These are phyloP conservation scores for Claviceps sp. DNA, from an alignment of 2,329 filamentous ascomycete species.

Conservation along the genomic window DNA sequence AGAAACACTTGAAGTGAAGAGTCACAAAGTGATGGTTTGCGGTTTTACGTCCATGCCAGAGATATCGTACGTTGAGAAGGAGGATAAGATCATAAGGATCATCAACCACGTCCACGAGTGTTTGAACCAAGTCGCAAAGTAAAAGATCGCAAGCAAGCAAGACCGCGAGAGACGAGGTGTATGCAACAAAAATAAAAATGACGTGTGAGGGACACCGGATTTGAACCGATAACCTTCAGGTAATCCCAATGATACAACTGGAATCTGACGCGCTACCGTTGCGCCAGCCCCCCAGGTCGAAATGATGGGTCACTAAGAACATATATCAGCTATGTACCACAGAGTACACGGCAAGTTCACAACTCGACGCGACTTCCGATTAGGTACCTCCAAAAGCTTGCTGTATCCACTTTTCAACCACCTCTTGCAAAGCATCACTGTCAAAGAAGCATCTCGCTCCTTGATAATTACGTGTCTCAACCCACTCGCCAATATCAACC, in stretches of 20 bases:
- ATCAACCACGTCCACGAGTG: too few species aligned
- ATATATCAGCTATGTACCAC: too few species aligned
- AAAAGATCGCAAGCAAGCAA: too few species aligned
- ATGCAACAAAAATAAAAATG: too few species aligned
- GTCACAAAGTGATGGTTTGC: not conserved
- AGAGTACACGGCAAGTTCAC: too few species aligned
- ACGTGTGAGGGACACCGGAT: constrained; percentile 7
- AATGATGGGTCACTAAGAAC: rapidly evolving
- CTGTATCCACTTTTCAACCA: not conserved
- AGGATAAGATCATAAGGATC: too few species aligned
- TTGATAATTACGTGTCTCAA: not conserved
- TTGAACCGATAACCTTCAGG: constrained; percentile 8
- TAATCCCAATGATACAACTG: not conserved
- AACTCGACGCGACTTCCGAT: too few species aligned
- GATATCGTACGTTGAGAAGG: too few species aligned
- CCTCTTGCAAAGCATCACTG: not conserved
- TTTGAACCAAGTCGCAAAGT: too few species aligned
- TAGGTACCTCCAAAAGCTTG: too few species aligned
- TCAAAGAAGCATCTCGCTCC: not conserved
- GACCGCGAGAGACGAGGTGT: not conserved
- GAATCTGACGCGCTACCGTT: constrained; percentile 9
- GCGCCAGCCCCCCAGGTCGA: constrained; percentile 5
- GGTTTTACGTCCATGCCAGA: not conserved
- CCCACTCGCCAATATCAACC: not conserved
- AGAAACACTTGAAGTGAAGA: not conserved